These are phyloP conservation scores for Trifolium pratense DNA, from an alignment of 306 rosid genomes.

Conservation along the genomic window DNA sequence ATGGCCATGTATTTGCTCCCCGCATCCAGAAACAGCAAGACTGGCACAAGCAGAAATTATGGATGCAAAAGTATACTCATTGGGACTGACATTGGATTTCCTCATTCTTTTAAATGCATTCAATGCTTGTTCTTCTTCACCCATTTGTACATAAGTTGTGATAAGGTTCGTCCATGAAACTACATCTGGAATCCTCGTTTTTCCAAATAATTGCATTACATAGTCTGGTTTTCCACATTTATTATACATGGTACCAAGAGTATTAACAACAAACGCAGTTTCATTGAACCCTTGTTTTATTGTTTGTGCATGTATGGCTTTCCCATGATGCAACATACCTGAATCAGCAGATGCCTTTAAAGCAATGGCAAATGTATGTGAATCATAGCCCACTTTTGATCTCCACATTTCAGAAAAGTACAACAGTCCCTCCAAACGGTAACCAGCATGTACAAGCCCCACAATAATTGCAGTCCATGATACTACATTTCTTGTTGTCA, in stretches of 20 bases:
- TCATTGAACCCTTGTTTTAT: slow-evolving; percentile 71
- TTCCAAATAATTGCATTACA: slow-evolving; percentile 61
- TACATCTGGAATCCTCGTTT: slow-evolving; percentile 66
- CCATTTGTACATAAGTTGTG: slow-evolving; percentile 55
- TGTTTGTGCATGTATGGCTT: slow-evolving; percentile 64
- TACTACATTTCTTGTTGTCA: slow-evolving; percentile 65
- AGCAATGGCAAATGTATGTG: slow-evolving; percentile 66
- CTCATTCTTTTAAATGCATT: slow-evolving; percentile 67
- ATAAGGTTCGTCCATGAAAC: slow-evolving; percentile 84
- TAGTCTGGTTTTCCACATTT: slow-evolving; percentile 75
- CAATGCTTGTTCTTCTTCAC: slow-evolving; percentile 62
- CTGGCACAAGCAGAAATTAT: slow-evolving; percentile 72
- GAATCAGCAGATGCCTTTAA: slow-evolving; percentile 78
- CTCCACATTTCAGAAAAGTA: slow-evolving; percentile 82
- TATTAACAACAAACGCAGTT: slow-evolving; percentile 66
- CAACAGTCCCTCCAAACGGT: slow-evolving; percentile 52
- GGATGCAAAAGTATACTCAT: slow-evolving; percentile 75
- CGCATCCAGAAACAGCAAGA: slow-evolving; percentile 63
- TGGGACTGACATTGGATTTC: slow-evolving; percentile 62
- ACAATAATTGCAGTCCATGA: slow-evolving; percentile 75
- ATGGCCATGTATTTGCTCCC: slow-evolving; percentile 67
- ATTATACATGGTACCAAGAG: slow-evolving; percentile 73
- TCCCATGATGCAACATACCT: slow-evolving; percentile 61
- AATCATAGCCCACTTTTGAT: slow-evolving; percentile 65
- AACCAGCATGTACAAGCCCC: slow-evolving; percentile 78